Base-by-base conservation (phyloP, 192 early-diverging fungal genomes). In the Phycomyces blakesleeanus region DNA sequence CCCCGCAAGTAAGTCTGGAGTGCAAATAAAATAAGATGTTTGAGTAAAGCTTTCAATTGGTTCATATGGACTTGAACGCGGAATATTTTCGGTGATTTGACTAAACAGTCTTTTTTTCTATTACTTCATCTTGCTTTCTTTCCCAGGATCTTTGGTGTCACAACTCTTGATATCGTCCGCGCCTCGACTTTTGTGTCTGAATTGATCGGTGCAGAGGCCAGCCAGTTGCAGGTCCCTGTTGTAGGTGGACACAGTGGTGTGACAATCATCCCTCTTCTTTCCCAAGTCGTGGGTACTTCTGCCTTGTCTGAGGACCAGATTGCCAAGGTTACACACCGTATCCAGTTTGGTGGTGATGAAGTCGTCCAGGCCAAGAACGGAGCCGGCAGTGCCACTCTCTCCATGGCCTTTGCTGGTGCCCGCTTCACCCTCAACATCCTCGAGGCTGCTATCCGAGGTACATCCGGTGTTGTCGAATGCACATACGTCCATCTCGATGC, bases 331-430 rank as follows among this genome's bases (percentile, higher is more conserved):
- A 98, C 95, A 62, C 66, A 99, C 82, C 92, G 97, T 58, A 96
- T 99, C 66, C 97, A 99, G 83, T 99, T 89, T 68, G 97, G 97
- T 73, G 97, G 97, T 64, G 97, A 99, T 72, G 97, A 99, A 77
- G 97, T 99, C 57, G 97, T 99, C 76, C 93, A 99, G 88, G 97
- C 97, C 73, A 99, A 99, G 88, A 91, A 94, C 83, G 96, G 96
- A 61, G 84, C 87, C 25, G 94, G 91, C 57, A 91, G 90, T 24
- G 92, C 93, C 27, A 95, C 92, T 5, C 83, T 95, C 40, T 93
- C 91, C 55, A 94, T 94, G 93, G 92, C 93, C 27, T 87, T 81
- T 50, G 91, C 91, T 53, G 91, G 89, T 29, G 94, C 93, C n/a
- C 88, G 95, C 51, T 97, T 99, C 79, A 86, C 94, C 55, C 80